phyloP scores from a whole-genome alignment of 768 basidiomycete species.

The Mycena filopes region DNA sequence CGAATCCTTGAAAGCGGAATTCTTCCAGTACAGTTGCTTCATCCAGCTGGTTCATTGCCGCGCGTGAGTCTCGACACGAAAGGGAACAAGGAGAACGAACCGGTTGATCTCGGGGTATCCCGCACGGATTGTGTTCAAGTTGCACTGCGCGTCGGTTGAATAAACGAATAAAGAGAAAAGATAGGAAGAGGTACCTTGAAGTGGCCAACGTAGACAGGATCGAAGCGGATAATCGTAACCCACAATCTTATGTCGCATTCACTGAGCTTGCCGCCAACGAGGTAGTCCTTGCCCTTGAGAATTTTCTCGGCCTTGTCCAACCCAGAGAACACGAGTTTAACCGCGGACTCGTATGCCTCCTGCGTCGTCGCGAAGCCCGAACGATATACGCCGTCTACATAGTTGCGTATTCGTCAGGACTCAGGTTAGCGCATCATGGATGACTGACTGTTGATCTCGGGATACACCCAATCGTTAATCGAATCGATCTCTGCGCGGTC shows the following conservation, averaged over 20 bases:
- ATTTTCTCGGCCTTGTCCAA: conserved; percentile 86
- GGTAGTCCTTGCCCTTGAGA: conserved; percentile 81
- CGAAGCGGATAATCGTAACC: conserved; percentile 94
- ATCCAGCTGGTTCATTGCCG: conserved; percentile 65
- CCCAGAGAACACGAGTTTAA: conserved; percentile 77
- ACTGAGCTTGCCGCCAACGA: conserved; percentile 85
- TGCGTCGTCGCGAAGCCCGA: conserved; percentile 88
- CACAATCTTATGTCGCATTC: conserved; percentile 89
- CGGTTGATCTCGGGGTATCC: conserved; percentile 87
- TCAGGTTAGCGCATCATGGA: neutral
- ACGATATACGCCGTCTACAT: conserved; percentile 85
- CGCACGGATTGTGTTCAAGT: conserved; percentile 84
- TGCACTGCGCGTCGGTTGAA: too few species aligned
- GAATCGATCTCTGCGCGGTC: conserved; percentile 82
- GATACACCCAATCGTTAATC: conserved; percentile 88
- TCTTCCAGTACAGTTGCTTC: conserved; percentile 87
- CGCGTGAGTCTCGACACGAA: neutral
- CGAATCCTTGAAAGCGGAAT: conserved; percentile 85
- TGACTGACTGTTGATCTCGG: conserved; percentile 80
- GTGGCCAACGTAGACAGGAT: conserved; percentile 89
- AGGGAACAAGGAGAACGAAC: conserved; percentile 44
- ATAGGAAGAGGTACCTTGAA: too few species aligned
- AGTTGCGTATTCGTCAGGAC: neutral
- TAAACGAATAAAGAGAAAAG: too few species aligned
- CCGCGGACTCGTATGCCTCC: conserved; percentile 82